Conservation (phyloP, 2,329 filamentous ascomycete species). For the Penicillium thymicola region DNA sequence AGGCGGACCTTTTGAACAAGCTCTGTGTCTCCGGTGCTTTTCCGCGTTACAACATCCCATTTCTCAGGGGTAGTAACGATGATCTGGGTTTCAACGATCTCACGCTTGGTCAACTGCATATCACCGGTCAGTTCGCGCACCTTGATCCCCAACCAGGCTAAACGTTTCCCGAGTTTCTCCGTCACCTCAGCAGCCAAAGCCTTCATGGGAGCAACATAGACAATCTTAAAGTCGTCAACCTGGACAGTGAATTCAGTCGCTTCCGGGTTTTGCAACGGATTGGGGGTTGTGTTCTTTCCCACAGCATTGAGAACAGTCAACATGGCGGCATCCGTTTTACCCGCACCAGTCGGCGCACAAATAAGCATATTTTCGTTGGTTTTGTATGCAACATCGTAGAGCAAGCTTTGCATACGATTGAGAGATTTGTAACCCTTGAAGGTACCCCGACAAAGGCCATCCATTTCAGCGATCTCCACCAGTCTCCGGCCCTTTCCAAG, state of each 20-base stretch:
- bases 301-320: slow-evolving; percentile 89
- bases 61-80: slow-evolving; percentile 99
- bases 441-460: slow-evolving; percentile 83
- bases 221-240: slow-evolving; percentile 90
- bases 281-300: slow-evolving; percentile 77
- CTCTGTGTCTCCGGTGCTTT: slow-evolving; percentile 95
- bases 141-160: slow-evolving; percentile 89
- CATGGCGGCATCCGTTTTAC: slow-evolving; percentile 99
- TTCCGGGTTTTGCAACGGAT: slow-evolving; percentile 69
- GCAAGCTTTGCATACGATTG: slow-evolving; percentile 96
- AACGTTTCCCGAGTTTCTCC: slow-evolving; percentile 83
- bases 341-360: slow-evolving; percentile 93
- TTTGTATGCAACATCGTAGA: slow-evolving; percentile 92
- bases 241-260: slow-evolving; percentile 79
- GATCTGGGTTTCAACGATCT: slow-evolving; percentile 94
- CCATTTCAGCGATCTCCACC: slow-evolving; percentile 75
- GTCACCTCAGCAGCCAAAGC: slow-evolving; percentile 95
- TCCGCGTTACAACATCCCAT: slow-evolving; percentile 97
- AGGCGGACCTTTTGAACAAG: slow-evolving; percentile 95
- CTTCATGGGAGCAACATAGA: slow-evolving; percentile 99
- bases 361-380: slow-evolving; percentile 99
- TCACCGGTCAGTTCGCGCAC: slow-evolving; percentile 95
- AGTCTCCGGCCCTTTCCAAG: slow-evolving; percentile 71
- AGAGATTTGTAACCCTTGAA: slow-evolving; percentile 91
- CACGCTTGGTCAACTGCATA: slow-evolving; percentile 96